Conservation (phyloP, 805 yeast species). For the Starmerella ratchasimensis region DNA sequence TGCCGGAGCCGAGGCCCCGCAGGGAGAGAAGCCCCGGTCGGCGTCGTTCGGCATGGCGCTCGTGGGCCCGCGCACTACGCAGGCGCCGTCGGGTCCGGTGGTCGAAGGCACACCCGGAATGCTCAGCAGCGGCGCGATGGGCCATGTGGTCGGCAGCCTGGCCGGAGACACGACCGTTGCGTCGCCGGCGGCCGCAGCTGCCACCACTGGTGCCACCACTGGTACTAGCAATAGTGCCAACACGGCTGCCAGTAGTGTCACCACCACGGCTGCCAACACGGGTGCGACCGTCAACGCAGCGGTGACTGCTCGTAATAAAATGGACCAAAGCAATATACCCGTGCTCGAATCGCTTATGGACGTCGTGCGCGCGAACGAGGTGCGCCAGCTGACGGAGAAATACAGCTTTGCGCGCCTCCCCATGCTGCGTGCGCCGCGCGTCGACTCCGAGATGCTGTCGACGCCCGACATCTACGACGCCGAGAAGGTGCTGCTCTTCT, state of each 20-base stretch:
- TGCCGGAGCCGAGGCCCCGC: too few species aligned
- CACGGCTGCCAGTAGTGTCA: too few species aligned
- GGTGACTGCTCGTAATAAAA: neutral
- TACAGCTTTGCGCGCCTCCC: constrained; percentile 59
- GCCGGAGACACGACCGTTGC: too few species aligned
- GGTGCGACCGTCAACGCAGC: neutral
- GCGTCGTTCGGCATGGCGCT: too few species aligned
- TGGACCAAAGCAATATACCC: neutral
- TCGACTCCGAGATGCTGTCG: constrained; percentile 55
- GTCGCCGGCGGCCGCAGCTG: too few species aligned
- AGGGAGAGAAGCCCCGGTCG: too few species aligned
- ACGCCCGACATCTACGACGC: constrained; percentile 49
- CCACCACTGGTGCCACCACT: neutral
- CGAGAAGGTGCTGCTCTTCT: constrained; percentile 50
- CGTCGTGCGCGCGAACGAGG: constrained; percentile 62
- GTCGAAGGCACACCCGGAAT: too few species aligned
- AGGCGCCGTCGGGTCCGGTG: too few species aligned
- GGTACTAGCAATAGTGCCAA: neutral
- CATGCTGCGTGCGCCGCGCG: constrained; percentile 33
- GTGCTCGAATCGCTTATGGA: constrained; percentile 37
- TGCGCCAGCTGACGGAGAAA: constrained; percentile 36
- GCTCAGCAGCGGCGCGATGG: too few species aligned
- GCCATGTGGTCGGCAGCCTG: too few species aligned
- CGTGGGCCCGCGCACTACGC: too few species aligned
- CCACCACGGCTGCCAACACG: too few species aligned